Base-by-base conservation (phyloP, 2,329 filamentous ascomycete species). In the Fusarium robinianum region DNA sequence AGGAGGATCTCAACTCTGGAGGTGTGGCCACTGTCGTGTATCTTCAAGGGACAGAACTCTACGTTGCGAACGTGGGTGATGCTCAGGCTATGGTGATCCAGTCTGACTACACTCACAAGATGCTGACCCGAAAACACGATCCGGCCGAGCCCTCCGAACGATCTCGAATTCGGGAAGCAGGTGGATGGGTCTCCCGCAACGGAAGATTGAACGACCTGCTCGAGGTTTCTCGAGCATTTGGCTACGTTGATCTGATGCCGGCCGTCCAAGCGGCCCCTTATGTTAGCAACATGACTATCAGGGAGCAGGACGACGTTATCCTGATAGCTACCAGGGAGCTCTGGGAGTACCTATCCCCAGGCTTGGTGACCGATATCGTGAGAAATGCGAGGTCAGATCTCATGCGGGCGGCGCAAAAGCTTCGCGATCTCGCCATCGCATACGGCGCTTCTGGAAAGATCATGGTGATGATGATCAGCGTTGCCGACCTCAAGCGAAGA, bases 401-500 rank as follows among this genome's bases (percentile, higher is more conserved):
- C 30, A 99, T 99, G 94, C 81, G 89, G 41, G 94, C 92, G 11
- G 87, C 94, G 4, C 92, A 97, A 66, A 96, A 95, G 71, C 79
- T 99, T 21, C 84, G 94, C 46, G 94, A 99, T 71, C 76, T 97
- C 41, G 94, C 94, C 27, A 96, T 99, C 64, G 90, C 92, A 1
- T 97, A 96, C 66, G 94, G 94, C 39, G 89, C 92, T 9, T 91
- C 85, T 2, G 87, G 86, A 63, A 99, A 99, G 72, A 88, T 97
- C 53, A 97, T 97, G 91, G 90, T 99, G 30, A 97, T 97, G 92
- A 89, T 99, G 75, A 84, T 99, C 41, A 92, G 91, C 41, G 87
- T 99, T 24, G 85, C 87, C 41, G 91, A 97, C 63, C 74, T 99
- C 40, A 92, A 95, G 71, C 88, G 88, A 64, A 83, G 90, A 51